Evolutionary conservation across 1,284 basidiomycete species (phyloP), one percentile per base, ranked within the genome.

Genomic region (Rhodotorula sp.): DNA sequence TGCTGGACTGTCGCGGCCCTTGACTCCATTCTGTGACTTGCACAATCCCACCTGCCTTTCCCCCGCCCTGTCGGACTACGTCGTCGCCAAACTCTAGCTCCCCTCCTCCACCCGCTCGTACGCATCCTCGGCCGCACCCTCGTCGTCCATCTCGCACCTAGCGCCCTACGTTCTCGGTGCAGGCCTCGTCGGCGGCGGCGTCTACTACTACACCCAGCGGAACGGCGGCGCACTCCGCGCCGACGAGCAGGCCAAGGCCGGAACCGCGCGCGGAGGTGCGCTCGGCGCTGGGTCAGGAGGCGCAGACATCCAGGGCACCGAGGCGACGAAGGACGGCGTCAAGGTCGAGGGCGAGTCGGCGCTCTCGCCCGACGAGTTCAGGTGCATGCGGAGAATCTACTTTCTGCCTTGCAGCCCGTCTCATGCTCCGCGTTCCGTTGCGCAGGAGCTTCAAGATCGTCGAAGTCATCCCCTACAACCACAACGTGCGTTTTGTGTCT

Each of bases 391-490:
- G 24, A 10, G 19, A 20, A 9, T 8, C 47, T 48, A 9, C 47
- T n/a, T n/a, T 48, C 19, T 22, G 15, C 8, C 47, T n/a, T 5
- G 15, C 17, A 22, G 11, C 22, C 24, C 1, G n/a, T n/a, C 24
- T n/a, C 48, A 24, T 20, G 22, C 22, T 27, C 48, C 24, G 22
- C 48, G 2, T 34, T 24, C 44, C 7, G 4, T 34, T 36, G 5
- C 32, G 36, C 78, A 80, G 87, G 62, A 86, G 90, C 79, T 88
- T 97, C 81, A 89, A 87, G 78, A 86, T 98, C 77, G 90, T 90
- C 81, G 86, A 88, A 79, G 83, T 97, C 76, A 85, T 44, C 11
- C 58, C 54, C 24, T 97, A 97, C 85, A 99, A 95, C 85, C 90
- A 95, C 84, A 94, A 96, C 82, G 53, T 54, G 88, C 90, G 11